Evolutionary conservation across 192 early-diverging fungal species (phyloP).

Genomic region (Coemansia guatemalensis): DNA sequence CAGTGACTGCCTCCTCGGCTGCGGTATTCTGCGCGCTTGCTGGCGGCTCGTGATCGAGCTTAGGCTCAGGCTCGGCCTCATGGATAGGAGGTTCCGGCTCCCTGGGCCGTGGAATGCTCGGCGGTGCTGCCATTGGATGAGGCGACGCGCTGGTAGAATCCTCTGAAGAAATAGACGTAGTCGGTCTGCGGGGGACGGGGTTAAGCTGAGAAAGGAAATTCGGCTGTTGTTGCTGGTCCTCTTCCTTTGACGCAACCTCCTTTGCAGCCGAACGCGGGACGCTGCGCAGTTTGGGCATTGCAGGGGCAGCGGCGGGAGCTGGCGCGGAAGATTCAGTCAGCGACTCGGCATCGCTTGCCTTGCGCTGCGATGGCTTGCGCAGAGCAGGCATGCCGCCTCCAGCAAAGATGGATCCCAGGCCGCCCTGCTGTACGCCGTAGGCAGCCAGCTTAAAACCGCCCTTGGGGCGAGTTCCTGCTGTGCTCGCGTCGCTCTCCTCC

Average conservation of each 20-base stretch:
- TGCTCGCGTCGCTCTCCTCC: constrained; percentile 14
- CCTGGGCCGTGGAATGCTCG: constrained; percentile 23
- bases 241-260: constrained; percentile 27
- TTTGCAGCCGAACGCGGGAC: constrained; percentile 27
- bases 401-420: constrained; percentile 72
- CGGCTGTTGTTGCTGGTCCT: constrained; percentile 29
- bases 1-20: background rate
- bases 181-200: constrained; percentile 35
- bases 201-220: constrained; percentile 48
- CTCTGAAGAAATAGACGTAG: constrained; percentile 17
- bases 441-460: constrained; percentile 66
- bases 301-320: constrained; percentile 15
- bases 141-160: constrained; percentile 21
- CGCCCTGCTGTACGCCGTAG: constrained; percentile 78
- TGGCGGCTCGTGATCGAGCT: background rate
- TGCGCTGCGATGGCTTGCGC: constrained; percentile 58
- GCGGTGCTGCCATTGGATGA: constrained; percentile 14
- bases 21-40: constrained; percentile 2
- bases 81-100: background rate
- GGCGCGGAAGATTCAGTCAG: constrained; percentile 8
- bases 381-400: constrained; percentile 67
- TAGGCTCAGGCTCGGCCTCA: background rate
- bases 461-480: constrained; percentile 17
- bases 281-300: constrained; percentile 51
- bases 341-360: constrained; percentile 27